Evolutionary conservation across 306 rosid genomes (phyloP).

Genomic region (Spatholobus suberectus): DNA sequence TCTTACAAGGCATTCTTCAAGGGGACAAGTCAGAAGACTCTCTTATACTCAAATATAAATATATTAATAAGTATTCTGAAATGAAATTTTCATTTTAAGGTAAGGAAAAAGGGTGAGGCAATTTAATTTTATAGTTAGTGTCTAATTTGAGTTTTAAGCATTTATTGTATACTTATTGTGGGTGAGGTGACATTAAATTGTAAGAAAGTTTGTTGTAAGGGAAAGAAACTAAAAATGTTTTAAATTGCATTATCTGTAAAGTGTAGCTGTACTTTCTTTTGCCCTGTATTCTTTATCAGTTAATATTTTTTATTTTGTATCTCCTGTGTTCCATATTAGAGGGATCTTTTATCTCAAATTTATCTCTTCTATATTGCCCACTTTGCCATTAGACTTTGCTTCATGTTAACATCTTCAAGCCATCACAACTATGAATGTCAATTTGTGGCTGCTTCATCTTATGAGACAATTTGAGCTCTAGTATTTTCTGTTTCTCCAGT

Average conservation of each 20-base stretch:
- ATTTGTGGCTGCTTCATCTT: slow-evolving; percentile 56
- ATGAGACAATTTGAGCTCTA: slow-evolving; percentile 73
- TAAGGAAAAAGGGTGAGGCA: no score
- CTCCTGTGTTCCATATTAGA: slow-evolving; percentile 13
- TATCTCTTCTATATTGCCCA: slow-evolving; percentile 64
- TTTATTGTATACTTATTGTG: no score
- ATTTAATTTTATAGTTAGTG: no score
- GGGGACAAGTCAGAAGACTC: slow-evolving; percentile 98
- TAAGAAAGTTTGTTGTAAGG: no score
- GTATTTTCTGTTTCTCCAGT: slow-evolving; percentile 78
- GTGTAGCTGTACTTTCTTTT: slow-evolving; percentile 1
- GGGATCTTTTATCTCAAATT: slow-evolving; percentile 28
- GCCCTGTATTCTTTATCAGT: not conserved
- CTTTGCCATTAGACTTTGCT: slow-evolving; percentile 88
- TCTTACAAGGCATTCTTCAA: slow-evolving; percentile 98
- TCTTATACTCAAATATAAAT: slow-evolving; percentile 94
- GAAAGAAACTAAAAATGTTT: no score
- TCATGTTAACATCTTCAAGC: slow-evolving; percentile 66
- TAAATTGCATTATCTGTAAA: slow-evolving; percentile 19
- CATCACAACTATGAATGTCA: slow-evolving; percentile 69
- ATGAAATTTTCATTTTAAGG: slow-evolving; percentile 96
- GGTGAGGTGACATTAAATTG: no score
- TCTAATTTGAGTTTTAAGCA: no score
- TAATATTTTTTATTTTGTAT: not conserved
- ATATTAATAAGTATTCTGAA: slow-evolving; percentile 99